Evolutionary conservation across 2,329 filamentous ascomycete genomes (phyloP).

Genomic region (Escovopsis weberi): DNA sequence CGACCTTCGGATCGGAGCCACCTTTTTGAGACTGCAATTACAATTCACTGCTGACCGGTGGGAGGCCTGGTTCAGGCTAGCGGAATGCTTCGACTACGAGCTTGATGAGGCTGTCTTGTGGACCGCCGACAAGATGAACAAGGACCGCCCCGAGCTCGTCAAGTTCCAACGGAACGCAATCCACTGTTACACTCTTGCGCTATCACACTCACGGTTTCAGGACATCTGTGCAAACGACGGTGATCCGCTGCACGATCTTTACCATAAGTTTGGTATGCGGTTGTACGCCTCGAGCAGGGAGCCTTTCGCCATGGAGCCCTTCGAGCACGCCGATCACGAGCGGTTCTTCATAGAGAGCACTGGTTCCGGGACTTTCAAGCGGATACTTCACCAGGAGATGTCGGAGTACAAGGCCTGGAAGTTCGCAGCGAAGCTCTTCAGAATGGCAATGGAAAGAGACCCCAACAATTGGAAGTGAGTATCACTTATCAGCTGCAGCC

Average conservation of each 20-base stretch:
- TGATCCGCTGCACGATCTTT: constrained; percentile 42
- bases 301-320: constrained; percentile 48
- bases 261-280: constrained; percentile 46
- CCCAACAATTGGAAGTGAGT: constrained; percentile 43
- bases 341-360: constrained; percentile 39
- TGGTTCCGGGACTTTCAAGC: constrained; percentile 36
- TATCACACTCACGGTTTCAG: constrained; percentile 38
- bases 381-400: constrained; percentile 40
- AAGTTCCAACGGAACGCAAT: constrained; percentile 67
- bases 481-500: too few relatives aligned
- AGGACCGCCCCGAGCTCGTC: constrained; percentile 58
- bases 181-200: constrained; percentile 56
- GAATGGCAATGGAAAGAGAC: constrained; percentile 37
- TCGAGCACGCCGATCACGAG: constrained; percentile 40
- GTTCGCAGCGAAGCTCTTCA: constrained; percentile 41
- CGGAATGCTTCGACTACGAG: constrained; percentile 76
- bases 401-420: constrained; percentile 47
- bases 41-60: constrained; percentile 71
- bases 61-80: constrained; percentile 84
- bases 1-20: constrained; percentile 68
- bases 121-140: constrained; percentile 86
- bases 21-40: constrained; percentile 66
- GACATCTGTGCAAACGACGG: constrained; percentile 30
- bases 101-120: constrained; percentile 77
- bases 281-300: constrained; percentile 48